phyloP scores from a whole-genome alignment of 306 rosid species.

The Abrus pulchellus region DNA sequence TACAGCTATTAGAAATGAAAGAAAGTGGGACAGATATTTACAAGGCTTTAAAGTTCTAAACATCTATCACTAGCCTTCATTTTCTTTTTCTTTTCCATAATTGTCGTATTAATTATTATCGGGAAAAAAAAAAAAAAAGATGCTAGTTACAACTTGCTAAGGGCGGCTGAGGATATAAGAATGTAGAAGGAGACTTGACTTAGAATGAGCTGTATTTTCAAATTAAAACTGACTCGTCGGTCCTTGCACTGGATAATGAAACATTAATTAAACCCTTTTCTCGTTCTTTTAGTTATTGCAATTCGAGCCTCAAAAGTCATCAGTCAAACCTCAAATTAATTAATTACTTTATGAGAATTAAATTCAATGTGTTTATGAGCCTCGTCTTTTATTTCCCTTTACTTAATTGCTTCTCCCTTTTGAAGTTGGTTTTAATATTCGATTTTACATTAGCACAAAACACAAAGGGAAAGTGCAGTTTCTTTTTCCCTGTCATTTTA shows the following conservation, averaged over 20 bases:
- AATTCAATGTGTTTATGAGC: background rate
- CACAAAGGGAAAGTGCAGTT: background rate
- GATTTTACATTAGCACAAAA: background rate
- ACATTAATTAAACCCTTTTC: background rate
- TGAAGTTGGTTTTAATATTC: background rate
- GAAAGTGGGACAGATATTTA: conserved; percentile 4
- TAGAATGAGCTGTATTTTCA: conserved; percentile 12
- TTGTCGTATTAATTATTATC: background rate
- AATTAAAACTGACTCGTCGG: background rate
- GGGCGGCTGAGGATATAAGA: background rate
- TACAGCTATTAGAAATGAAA: conserved; percentile 12
- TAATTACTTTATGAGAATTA: background rate
- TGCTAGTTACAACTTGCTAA: conserved; percentile 16
- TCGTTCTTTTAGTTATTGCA: background rate
- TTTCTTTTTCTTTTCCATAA: conserved; percentile 24
- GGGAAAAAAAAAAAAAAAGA: background rate
- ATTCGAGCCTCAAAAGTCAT: background rate
- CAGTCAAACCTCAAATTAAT: background rate
- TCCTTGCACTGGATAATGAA: background rate
- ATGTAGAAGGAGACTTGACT: conserved; percentile 26
- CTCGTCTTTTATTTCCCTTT: background rate
- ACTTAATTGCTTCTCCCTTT: background rate
- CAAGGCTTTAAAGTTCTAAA: background rate
- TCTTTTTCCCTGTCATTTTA: too few species aligned
- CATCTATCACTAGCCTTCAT: conserved; percentile 31